A percentile compares a stretch with the other conserved stretches of the same genome.
Conservation (phyloP, 1,139 yeast genomes). For the Pichia sp. region DNA sequence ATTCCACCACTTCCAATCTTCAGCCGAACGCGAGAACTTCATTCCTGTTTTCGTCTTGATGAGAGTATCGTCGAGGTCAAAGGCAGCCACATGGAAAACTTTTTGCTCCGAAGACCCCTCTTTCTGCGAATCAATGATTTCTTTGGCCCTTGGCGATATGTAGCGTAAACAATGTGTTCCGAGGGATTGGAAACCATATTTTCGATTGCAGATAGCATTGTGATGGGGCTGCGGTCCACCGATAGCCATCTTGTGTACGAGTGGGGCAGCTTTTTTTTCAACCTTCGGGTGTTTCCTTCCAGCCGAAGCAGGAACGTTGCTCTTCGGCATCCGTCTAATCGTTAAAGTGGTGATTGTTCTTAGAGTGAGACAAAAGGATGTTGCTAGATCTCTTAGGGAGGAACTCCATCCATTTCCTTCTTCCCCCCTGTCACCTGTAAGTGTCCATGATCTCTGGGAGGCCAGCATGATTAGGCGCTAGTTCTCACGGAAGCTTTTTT, state of each 20-base stretch:
- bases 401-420: too few species aligned
- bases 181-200: constrained; percentile 9
- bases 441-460: too few species aligned
- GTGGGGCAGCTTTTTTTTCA: not conserved
- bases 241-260: not conserved
- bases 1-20: constrained; percentile 66
- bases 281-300: not conserved
- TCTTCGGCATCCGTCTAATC: not conserved
- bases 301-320: not conserved
- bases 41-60: constrained; percentile 55
- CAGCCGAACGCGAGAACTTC: constrained; percentile 49
- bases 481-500: too few species aligned
- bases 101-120: not conserved
- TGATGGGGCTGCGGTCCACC: not conserved
- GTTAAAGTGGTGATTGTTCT: not conserved
- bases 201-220: not conserved
- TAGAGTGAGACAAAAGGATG: too few species aligned
- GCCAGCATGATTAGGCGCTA: too few species aligned
- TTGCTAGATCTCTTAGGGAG: too few species aligned
- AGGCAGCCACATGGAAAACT: constrained; percentile 47
- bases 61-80: constrained; percentile 76
- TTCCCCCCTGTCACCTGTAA: too few species aligned
- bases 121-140: not conserved
- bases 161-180: constrained; percentile 18
- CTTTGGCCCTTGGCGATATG: constrained; percentile 6